Conservation (phyloP, 495 filamentous ascomycete genomes). For the Chaetomium fimeti region DNA sequence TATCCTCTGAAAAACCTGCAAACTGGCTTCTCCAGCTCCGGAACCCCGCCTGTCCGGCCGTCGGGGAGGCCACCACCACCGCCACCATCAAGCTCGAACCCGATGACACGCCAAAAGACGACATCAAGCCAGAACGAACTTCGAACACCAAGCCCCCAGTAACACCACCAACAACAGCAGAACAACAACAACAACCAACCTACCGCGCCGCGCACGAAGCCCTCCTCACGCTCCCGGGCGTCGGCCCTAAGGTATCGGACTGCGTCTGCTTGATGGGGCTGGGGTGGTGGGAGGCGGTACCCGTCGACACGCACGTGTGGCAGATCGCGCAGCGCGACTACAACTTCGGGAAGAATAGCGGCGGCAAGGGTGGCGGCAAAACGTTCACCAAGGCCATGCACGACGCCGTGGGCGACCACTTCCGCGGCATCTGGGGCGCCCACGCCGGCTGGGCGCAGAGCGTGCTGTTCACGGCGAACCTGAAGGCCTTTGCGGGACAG, state of each 20-base stretch:
- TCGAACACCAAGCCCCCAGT: neutral
- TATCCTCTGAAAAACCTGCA: conserved; percentile 61
- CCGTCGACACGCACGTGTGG: conserved; percentile 98
- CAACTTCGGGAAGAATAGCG: conserved; percentile 75
- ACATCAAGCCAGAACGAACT: neutral
- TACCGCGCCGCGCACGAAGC: conserved; percentile 82
- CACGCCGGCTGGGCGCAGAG: conserved; percentile 98
- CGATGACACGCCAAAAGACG: neutral
- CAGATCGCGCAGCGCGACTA: conserved; percentile 97
- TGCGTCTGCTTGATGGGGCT: conserved; percentile 96
- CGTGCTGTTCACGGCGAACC: conserved; percentile 91
- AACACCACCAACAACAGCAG: neutral
- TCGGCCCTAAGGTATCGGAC: conserved; percentile 95
- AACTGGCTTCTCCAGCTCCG: conserved; percentile 74
- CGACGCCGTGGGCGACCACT: conserved; percentile 84
- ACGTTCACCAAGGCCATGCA: conserved; percentile 86
- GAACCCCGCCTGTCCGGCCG: conserved; percentile 69
- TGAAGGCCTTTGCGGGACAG: conserved; percentile 77
- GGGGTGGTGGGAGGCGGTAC: conserved; percentile 93
- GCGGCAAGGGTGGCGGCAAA: conserved; percentile 71
- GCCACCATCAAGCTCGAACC: neutral
- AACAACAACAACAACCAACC: conserved; percentile 18
- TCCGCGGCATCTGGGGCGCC: conserved; percentile 85
- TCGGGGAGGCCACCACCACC: conserved; percentile 32
- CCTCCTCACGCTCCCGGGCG: conserved; percentile 74